Evolutionary conservation across 495 filamentous ascomycete species (phyloP).

Genomic region (Stereocaulon alpinum): DNA sequence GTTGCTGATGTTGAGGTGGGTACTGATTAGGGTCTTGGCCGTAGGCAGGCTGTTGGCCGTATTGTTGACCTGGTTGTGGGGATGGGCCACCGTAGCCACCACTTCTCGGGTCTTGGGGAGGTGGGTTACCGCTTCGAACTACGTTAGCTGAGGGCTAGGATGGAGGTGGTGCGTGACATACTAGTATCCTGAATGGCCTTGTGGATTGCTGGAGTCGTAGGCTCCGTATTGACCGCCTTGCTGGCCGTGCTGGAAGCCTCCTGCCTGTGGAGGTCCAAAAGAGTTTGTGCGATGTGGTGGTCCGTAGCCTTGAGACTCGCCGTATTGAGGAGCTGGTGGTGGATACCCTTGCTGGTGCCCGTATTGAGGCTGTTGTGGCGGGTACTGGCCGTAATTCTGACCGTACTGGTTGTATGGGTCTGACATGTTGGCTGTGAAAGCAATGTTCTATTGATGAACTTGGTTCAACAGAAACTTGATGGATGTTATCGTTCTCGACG

Average conservation of each 20-base stretch:
- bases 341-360: conserved; percentile 23
- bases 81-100: conserved; percentile 8
- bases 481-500: background rate
- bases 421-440: conserved; percentile 30
- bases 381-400: conserved; percentile 12
- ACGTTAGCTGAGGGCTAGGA: background rate
- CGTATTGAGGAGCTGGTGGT: conserved; percentile 30
- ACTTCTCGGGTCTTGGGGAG: conserved; percentile 15
- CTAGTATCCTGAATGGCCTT: conserved; percentile 32
- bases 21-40: conserved; percentile 11
- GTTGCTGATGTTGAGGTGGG: conserved; percentile 15
- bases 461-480: background rate
- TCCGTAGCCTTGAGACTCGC: conserved; percentile 28
- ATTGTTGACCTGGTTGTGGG: conserved; percentile 16
- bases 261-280: conserved; percentile 37
- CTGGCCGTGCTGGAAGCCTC: conserved; percentile 39
- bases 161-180: conserved; percentile 16
- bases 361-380: conserved; percentile 25
- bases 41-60: conserved; percentile 19
- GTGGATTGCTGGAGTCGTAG: conserved; percentile 27
- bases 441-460: background rate
- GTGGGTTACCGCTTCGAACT: conserved; percentile 17
- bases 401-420: conserved; percentile 36
- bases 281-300: conserved; percentile 31
- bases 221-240: conserved; percentile 25